These are phyloP conservation scores for Dryas octopetala DNA, from an alignment of 306 rosid genomes.

Conservation along the genomic window DNA sequence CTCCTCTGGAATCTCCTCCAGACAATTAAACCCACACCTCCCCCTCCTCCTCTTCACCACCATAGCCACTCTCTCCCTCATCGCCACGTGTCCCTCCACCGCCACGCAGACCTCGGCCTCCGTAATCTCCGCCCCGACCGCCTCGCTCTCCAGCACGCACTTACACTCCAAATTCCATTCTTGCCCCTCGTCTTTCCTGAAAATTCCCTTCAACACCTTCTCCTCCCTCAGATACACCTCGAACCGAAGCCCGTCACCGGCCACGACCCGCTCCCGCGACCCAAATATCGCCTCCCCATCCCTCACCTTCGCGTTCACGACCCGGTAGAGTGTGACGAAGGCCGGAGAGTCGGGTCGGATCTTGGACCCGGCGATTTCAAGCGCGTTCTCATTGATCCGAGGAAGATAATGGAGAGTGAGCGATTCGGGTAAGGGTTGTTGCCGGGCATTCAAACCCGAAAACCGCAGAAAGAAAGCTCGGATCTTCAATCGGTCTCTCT, in stretches of 20 bases:
- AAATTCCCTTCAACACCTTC: conserved; percentile 43
- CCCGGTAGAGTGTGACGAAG: conserved; percentile 44
- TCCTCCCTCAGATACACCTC: conserved; percentile 43
- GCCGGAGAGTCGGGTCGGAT: conserved; percentile 40
- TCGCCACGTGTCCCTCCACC: conserved; percentile 43
- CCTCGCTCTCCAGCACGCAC: conserved; percentile 30
- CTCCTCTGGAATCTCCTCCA: conserved; percentile 55
- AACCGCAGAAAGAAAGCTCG: conserved; percentile 35
- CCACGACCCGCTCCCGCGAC: conserved; percentile 41
- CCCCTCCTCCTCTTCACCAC: conserved; percentile 25
- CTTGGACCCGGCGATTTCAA: conserved; percentile 38
- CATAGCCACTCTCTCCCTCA: conserved; percentile 35
- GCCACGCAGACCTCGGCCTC: conserved; percentile 46
- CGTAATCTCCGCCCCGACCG: not conserved
- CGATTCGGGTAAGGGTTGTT: conserved; percentile 35
- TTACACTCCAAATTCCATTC: conserved; percentile 49
- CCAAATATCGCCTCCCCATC: conserved; percentile 31
- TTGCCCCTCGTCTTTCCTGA: conserved; percentile 32
- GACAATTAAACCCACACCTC: conserved; percentile 21
- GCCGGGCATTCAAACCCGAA: conserved; percentile 13
- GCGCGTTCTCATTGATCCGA: conserved; percentile 33
- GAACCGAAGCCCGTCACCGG: conserved; percentile 38
- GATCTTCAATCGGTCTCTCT: conserved; percentile 23
- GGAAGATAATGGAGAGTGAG: conserved; percentile 46
- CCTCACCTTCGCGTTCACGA: conserved; percentile 9